Evolutionary conservation across 2,329 filamentous ascomycete species (phyloP), one percentile per base, ranked within the genome.

Genomic region (Neurospora sp.): DNA sequence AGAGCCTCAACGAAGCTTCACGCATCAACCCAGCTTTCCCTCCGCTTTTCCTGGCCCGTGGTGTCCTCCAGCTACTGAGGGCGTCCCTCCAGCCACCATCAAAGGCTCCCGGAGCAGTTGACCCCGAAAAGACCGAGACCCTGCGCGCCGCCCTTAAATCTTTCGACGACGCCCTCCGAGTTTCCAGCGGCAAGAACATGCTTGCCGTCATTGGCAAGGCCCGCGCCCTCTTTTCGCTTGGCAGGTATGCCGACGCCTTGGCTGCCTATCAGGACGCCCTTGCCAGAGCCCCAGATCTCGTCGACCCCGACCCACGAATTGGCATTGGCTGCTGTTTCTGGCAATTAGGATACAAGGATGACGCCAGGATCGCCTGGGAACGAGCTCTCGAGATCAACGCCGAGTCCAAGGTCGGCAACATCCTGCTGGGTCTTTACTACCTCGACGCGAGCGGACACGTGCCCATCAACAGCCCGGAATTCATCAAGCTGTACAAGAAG

Each of bases 251-350:
- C 0, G 93, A 98, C 68, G 91, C 96, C 15, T 81, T 98, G 68
- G 86, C 91, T 71, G 85, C 87, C 33, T 99, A 98, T 78, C 96
- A 99, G 81, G 91, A 93, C 71, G 93, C 93, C 17, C 83, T 99
- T 68, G 85, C 89, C 75, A 93, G 91, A 80, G 93, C 94, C 83
- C 96, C 96, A 1, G 89, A 93, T 74, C 85, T 98, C 76, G 88
- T 91, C 58, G 96, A 99, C 77, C 96, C 96, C 0, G 96, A 99
- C 79, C 96, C 96, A 74, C 89, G 96, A 75, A 95, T 99, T 75
- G 96, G 96, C 69, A 95, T 99, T 77, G 96, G 96, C 66, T 96
- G 93, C 80, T 99, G 96, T 83, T 91, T 97, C 79, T 99, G 96
- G 96, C 93, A 97, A 79, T 85, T 99, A 38, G 94, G 94, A 11